Evolutionary conservation across 2,329 filamentous ascomycete species (phyloP).

Genomic region (Epichloe hybrida): DNA sequence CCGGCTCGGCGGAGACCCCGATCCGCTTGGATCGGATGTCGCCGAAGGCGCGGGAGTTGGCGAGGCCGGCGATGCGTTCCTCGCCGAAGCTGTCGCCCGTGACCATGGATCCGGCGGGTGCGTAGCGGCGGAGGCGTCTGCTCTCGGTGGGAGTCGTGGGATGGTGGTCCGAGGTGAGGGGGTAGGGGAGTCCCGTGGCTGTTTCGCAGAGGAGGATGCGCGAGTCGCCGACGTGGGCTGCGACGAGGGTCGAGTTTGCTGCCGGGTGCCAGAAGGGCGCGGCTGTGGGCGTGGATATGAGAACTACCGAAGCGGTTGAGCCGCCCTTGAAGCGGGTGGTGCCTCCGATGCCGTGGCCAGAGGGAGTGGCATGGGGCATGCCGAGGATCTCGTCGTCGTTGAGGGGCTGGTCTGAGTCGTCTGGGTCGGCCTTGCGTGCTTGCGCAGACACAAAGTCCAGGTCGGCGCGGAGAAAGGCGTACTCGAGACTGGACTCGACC

Average conservation of each 20-base stretch:
- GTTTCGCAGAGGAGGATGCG: conserved; percentile 84
- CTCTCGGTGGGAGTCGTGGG: conserved; percentile 78
- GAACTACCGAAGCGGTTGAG: conserved; percentile 76
- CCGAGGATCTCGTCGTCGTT: conserved; percentile 79
- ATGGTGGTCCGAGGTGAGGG: conserved; percentile 84
- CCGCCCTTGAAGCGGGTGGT: conserved; percentile 76
- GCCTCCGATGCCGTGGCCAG: conserved; percentile 55
- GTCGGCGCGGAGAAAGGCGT: conserved; percentile 87
- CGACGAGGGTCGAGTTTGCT: conserved; percentile 68
- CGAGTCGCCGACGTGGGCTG: conserved; percentile 88
- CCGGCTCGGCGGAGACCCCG: conserved; percentile 87
- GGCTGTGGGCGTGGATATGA: conserved; percentile 85
- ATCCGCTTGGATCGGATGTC: conserved; percentile 86
- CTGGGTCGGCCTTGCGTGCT: conserved; percentile 62
- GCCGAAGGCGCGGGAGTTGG: conserved; percentile 88
- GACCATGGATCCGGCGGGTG: conserved; percentile 61
- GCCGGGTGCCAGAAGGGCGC: conserved; percentile 92
- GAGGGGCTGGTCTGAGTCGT: conserved; percentile 65
- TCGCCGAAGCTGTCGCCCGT: conserved; percentile 89
- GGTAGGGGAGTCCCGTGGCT: conserved; percentile 68
- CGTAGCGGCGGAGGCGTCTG: conserved; percentile 70
- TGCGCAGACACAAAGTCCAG: conserved; percentile 89
- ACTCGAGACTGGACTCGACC: conserved; percentile 69
- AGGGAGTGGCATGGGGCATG: conserved; percentile 37
- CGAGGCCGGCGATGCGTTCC: conserved; percentile 83